Conservation (phyloP, 2,329 filamentous ascomycete species). For the Fusarium acutatum region DNA sequence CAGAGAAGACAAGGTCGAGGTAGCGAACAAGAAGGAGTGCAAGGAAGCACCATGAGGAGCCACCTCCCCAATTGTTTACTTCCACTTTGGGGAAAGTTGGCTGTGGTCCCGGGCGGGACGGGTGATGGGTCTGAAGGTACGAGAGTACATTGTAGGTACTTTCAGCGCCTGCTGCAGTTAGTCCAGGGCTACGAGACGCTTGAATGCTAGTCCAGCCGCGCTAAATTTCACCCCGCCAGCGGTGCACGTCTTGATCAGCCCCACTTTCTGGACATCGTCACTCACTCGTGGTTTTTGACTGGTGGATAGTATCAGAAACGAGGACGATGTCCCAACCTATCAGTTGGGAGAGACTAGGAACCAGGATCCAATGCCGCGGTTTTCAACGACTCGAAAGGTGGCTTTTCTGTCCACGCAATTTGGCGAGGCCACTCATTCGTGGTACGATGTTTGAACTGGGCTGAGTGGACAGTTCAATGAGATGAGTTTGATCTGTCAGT, state of each 20-base stretch:
- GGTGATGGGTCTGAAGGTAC: constrained; percentile 12
- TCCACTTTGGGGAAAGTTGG: constrained; percentile 36
- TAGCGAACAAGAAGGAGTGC: constrained; percentile 16
- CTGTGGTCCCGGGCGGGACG: constrained; percentile 31
- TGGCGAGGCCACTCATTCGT: not conserved
- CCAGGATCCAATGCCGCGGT: constrained; percentile 25
- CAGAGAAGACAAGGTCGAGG: constrained; percentile 14
- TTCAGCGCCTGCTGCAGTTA: not conserved
- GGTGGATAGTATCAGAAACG: constrained; percentile 14
- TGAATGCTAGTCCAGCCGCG: constrained; percentile 13
- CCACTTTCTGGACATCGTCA: constrained; percentile 7
- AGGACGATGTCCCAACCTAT: constrained; percentile 24
- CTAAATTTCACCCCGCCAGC: not conserved
- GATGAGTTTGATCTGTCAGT: constrained; percentile 8
- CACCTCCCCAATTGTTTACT: constrained; percentile 36
- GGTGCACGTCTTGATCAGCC: constrained; percentile 3
- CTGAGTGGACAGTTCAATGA: not conserved
- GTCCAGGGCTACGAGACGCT: constrained; percentile 19
- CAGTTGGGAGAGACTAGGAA: constrained; percentile 18
- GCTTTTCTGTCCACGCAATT: not conserved
- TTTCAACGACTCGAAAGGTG: constrained; percentile 5
- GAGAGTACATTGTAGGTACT: constrained; percentile 31
- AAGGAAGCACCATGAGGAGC: not conserved
- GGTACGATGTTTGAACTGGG: constrained; percentile 2
- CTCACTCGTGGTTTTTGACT: constrained; percentile 33